Base-by-base conservation (phyloP, 495 filamentous ascomycete species). In the Annulohypoxylon maeteangense region DNA sequence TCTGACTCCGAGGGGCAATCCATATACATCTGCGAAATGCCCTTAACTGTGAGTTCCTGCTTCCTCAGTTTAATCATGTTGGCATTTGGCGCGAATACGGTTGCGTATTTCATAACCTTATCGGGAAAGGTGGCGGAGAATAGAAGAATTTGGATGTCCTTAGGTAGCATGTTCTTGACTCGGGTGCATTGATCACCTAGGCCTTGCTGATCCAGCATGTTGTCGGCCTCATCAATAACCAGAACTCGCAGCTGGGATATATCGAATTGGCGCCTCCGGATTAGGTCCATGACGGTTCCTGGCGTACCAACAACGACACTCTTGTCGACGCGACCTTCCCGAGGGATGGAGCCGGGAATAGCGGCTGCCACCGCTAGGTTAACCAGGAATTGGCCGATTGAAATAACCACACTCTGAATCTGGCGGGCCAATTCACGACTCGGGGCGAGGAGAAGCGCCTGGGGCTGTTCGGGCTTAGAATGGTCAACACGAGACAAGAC, bases 61-160 rank as follows among this genome's bases (percentile, higher is more conserved):
- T 93, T 90, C 70, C 90, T 88, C 38, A 99, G 87, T 31, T 92
- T 95, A 74, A 98, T 92, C 74, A 93, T 85, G 80, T 97, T 96
- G 18, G 95, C 90, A 11, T 89, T 85, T 5, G 94, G 94, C 5
- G 94, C 92, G 74, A 94, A 98, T 54, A 83, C 84, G 29, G 83
- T 79, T 4, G 95, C 95, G 74, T 93, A 99, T 62, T 83, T 79
- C 77, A 93, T 86, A 18, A 99, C 94, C 53, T 92, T 86, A 2
- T 90, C 83, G 0, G 96, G 94, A 80, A 98, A 99, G 0, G 96
- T 99, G 16, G 96, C 96, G 14, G 95, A 98, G 81, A 99, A 98
- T 10, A 99, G 88, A 38, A 98, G 90, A 50, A 93, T 88, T 78
- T 99, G 95, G 31, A 92, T 85, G 60, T 82, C 82, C 38, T 82